A percentile compares a stretch with the other conserved stretches of the same genome.
phyloP scores from a whole-genome alignment of 352 stramenopile species.

The Salisapilia sapeloensis region DNA sequence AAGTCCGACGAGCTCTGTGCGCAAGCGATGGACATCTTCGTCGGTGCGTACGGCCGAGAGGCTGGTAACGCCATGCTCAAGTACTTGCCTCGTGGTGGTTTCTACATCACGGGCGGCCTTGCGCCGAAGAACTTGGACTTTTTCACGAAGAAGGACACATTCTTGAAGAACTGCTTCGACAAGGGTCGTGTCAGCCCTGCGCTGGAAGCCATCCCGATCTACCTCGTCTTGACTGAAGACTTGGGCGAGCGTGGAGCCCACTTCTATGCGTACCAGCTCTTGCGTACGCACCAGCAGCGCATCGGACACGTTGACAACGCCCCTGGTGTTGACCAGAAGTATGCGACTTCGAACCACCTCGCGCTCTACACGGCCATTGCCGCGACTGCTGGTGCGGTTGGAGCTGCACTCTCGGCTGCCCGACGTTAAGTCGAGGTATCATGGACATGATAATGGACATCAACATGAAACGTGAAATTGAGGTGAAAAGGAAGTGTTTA shows the following conservation, averaged over 20 bases:
- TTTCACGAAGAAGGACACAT: conserved; percentile 72
- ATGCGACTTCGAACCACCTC: conserved; percentile 16
- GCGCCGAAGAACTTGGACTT: conserved; percentile 94
- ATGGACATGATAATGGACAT: no score
- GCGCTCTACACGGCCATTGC: conserved; percentile 23
- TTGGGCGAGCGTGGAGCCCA: conserved; percentile 80
- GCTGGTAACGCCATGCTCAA: conserved; percentile 89
- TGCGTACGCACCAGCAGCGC: conserved; percentile 36
- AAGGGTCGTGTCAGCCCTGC: conserved; percentile 78
- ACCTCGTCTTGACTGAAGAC: conserved; percentile 84
- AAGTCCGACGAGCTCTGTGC: conserved; percentile 67
- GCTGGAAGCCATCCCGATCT: conserved; percentile 63
- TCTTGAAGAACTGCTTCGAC: conserved; percentile 75
- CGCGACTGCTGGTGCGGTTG: conserved; percentile 13
- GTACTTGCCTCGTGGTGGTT: conserved; percentile 89
- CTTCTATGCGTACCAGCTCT: conserved; percentile 72
- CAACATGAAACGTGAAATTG: no score
- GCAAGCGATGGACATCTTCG: conserved; percentile 89
- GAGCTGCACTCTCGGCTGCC: conserved; percentile 6
- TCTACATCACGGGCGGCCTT: conserved; percentile 95
- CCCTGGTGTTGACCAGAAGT: conserved; percentile 13
- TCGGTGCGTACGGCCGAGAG: conserved; percentile 89
- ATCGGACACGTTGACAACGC: conserved; percentile 12
- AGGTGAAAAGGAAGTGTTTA: no score
- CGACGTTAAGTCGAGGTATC: no score